Conservation (phyloP, 192 early-diverging fungal species). For the Jimgerdemannia flammicorona region DNA sequence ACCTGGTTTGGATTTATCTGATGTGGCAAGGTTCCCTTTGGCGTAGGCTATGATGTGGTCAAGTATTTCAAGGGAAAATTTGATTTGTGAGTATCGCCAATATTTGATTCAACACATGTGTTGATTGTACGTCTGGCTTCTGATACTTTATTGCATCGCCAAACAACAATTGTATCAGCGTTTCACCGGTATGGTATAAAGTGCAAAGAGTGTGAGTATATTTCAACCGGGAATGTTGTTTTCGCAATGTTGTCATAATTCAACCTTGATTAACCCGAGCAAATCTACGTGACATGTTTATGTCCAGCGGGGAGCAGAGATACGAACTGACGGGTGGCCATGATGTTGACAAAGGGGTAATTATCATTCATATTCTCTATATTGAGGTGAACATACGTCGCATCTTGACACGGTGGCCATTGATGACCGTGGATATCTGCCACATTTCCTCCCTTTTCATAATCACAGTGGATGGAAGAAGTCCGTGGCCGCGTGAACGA, state of each 20-base stretch:
- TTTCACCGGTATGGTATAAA: constrained; percentile 38
- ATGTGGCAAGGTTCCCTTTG: not conserved
- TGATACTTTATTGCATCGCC: not conserved
- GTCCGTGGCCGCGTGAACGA: constrained; percentile 14
- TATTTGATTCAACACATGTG: not conserved
- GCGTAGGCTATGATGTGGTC: constrained; percentile 34
- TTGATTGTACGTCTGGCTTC: not conserved
- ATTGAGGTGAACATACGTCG: not conserved
- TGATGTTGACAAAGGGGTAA: constrained; percentile 32
- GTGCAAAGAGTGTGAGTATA: constrained; percentile 17
- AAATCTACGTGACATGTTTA: not conserved
- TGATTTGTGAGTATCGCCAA: constrained; percentile 29
- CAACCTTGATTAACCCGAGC: not conserved
- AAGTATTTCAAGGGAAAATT: constrained; percentile 43
- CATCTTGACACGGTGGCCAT: not conserved
- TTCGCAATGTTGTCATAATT: not conserved
- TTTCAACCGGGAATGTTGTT: not conserved
- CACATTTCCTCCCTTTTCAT: not conserved
- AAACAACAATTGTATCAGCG: constrained; percentile 6
- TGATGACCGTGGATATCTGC: not conserved
- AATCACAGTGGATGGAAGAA: constrained; percentile 32
- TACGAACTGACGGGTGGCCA: constrained; percentile 27
- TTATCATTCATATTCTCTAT: not conserved
- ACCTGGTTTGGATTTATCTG: not conserved
- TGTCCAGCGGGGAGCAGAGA: constrained; percentile 3